Evolutionary conservation across 2,329 filamentous ascomycete species (phyloP), one percentile per base, ranked within the genome.

Genomic region (Fusarium pseudoanthophilum): DNA sequence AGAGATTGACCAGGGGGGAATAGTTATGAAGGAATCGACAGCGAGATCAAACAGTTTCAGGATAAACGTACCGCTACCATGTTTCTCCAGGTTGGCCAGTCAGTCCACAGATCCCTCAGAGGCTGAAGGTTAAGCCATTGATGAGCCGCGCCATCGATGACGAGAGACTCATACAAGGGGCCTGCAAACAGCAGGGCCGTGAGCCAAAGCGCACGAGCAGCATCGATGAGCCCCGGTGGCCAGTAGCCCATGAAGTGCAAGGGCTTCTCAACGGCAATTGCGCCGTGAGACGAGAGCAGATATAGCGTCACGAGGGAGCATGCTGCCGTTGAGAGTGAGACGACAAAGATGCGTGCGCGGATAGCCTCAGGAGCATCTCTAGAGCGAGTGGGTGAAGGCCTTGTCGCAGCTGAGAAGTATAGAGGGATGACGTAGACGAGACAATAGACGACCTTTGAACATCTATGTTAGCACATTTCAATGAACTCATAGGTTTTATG

Each of bases 281-380:
- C 83, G 37, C 86, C 83, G 32, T 71, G 63, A 40, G 87, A 84
- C 69, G 96, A 86, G 55, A 97, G 84, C 78, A 89, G 84, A 74
- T 67, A 75, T 36, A 93, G 86, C 7, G 94, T 95, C 65, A 88
- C 82, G 57, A 90, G 69, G 40, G 91, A 91, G 83, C 92, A 93
- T 64, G 91, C 78, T 59, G 91, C 79, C 79, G 93, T 96, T 49
- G 94, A 95, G 64, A 93, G 80, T 28, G 91, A 92, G 76, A 97
- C 95, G 60, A 92, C 92, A 63, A 92, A 89, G 77, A 97, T 92
- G 75, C 96, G 92, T 64, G 94, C 93, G 75, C 92, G 92, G 83
- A 99, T 98, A 57, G 97, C 94, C 16, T 92, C 92, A 15, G 95
- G 94, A 34, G 94, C 92, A 88, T 98, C 95, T 79, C 96, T 91